Conservation (phyloP, 2,329 filamentous ascomycete genomes). For the Incumbomyces delicatus region DNA sequence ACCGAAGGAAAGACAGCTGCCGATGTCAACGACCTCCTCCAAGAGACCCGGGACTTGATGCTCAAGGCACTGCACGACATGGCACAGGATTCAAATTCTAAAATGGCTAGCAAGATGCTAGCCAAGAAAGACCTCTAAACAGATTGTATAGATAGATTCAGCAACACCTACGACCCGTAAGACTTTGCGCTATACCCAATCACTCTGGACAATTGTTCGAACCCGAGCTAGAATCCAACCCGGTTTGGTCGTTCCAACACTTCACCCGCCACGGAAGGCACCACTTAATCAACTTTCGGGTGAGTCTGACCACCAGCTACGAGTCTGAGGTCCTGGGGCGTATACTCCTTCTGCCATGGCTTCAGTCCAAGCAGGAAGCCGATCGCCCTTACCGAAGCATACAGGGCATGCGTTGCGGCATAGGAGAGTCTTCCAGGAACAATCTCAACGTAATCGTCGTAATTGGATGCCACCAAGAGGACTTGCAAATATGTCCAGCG, state of each 20-base stretch:
- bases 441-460: not conserved
- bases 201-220: no score
- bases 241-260: no score
- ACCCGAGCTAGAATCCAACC: no score
- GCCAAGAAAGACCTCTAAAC: slow-evolving; percentile 2
- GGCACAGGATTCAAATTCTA: slow-evolving; percentile 13
- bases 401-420: not conserved
- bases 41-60: slow-evolving; percentile 64
- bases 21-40: slow-evolving; percentile 67
- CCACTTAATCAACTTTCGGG: not conserved
- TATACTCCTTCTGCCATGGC: slow-evolving; percentile 3
- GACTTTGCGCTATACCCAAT: no score
- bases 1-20: slow-evolving; percentile 62
- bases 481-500: slow-evolving; percentile 4
- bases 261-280: no score
- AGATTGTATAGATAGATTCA: no score
- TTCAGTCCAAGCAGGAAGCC: not conserved
- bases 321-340: not conserved
- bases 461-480: not conserved
- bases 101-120: not conserved
- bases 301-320: not conserved
- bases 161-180: no score
- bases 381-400: not conserved
- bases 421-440: not conserved
- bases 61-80: slow-evolving; percentile 46